phyloP scores from a whole-genome alignment of 768 basidiomycete genomes.

The Leccinum aurantiacum region DNA sequence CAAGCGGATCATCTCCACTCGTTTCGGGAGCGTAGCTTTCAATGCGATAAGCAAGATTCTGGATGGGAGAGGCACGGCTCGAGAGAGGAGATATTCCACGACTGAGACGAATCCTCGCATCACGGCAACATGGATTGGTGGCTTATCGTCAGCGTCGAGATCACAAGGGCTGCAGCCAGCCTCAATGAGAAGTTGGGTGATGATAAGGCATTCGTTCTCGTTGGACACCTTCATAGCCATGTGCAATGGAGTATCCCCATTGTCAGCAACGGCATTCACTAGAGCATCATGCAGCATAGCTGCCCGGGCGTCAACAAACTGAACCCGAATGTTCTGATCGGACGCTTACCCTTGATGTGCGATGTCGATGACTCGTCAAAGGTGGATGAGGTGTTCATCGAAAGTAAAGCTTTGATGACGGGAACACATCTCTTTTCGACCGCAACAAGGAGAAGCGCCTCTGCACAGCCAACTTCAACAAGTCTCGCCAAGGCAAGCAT shows the following conservation, averaged over 20 bases:
- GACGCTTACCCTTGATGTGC: not conserved
- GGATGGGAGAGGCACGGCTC: not conserved
- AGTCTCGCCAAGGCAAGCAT: not conserved
- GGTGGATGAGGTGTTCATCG: not conserved
- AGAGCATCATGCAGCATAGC: not conserved
- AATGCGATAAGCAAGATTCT: not conserved
- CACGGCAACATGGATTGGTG: not conserved
- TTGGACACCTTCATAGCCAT: not conserved
- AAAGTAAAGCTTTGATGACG: slow-evolving; percentile 6
- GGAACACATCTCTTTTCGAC: not conserved
- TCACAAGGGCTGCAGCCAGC: not conserved
- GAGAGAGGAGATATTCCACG: not conserved
- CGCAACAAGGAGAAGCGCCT: not conserved
- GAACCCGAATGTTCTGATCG: not conserved
- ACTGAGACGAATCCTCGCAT: not conserved
- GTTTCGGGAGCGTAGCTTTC: not conserved
- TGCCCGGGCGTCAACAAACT: not conserved
- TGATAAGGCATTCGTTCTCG: not conserved
- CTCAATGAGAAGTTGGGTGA: not conserved
- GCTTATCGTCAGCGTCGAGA: not conserved
- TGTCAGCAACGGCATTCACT: not conserved
- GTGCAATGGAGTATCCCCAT: not conserved
- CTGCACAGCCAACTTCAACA: not conserved
- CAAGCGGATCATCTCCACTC: no score
- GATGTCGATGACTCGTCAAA: not conserved